Evolutionary conservation across 2,329 filamentous ascomycete species (phyloP).

Genomic region (Ophiocordyceps unilateralis): DNA sequence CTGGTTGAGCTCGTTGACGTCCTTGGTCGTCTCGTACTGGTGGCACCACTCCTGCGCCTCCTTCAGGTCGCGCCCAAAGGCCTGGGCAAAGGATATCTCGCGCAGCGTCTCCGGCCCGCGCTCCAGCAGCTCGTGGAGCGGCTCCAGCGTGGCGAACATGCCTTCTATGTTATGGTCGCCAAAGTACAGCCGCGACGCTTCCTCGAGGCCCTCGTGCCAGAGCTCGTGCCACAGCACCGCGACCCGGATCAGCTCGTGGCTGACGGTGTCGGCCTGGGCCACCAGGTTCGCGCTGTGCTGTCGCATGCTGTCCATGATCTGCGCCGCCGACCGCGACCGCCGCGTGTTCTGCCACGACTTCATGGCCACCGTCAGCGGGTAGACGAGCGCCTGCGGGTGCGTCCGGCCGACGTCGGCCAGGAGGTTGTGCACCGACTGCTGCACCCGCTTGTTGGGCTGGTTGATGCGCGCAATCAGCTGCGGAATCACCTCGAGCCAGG

Average conservation of each 20-base stretch:
- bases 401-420: constrained; percentile 83
- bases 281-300: constrained; percentile 85
- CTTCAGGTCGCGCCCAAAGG: constrained; percentile 85
- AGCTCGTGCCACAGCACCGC: constrained; percentile 97
- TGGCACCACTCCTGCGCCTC: constrained; percentile 95
- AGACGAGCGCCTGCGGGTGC: constrained; percentile 91
- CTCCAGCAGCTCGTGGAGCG: constrained; percentile 81
- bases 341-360: constrained; percentile 74
- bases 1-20: constrained; percentile 89
- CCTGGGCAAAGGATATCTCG: constrained; percentile 94
- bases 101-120: constrained; percentile 81
- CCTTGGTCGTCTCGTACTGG: constrained; percentile 73
- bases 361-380: constrained; percentile 93
- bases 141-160: constrained; percentile 84
- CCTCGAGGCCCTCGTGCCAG: constrained; percentile 95
- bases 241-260: constrained; percentile 89
- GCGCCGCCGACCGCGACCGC: constrained; percentile 70
- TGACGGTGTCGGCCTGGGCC: constrained; percentile 88
- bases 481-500: constrained; percentile 95
- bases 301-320: constrained; percentile 97
- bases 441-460: constrained; percentile 76
- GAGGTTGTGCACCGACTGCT: constrained; percentile 80
- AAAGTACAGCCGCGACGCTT: constrained; percentile 92
- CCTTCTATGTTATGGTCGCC: constrained; percentile 94
- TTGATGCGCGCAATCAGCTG: constrained; percentile 96